Conservation (phyloP, 1,284 basidiomycete genomes). For the Earliella scabrosa region DNA sequence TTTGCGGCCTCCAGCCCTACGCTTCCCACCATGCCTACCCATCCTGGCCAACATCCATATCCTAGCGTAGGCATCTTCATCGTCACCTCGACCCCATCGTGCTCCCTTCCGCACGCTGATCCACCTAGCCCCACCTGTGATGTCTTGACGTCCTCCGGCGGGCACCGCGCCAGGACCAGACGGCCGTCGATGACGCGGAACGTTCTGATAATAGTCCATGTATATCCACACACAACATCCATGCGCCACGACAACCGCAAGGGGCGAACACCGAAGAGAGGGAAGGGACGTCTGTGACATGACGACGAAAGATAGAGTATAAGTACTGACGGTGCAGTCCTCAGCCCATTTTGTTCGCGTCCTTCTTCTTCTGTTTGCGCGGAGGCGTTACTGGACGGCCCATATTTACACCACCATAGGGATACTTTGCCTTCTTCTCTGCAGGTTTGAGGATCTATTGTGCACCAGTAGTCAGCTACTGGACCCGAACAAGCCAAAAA, state of each 20-base stretch:
- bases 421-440: slow-evolving; percentile 97
- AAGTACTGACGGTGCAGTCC: slow-evolving; percentile 35
- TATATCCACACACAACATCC: slow-evolving; percentile 27
- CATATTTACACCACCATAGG: slow-evolving; percentile 81
- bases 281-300: slow-evolving; percentile 32
- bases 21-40: background rate
- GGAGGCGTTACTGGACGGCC: slow-evolving; percentile 81
- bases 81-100: background rate
- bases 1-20: slow-evolving; percentile 19
- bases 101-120: slow-evolving; percentile 1
- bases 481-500: background rate
- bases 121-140: slow-evolving; percentile 20
- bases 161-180: slow-evolving; percentile 10
- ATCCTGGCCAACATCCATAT: background rate
- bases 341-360: slow-evolving; percentile 71
- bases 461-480: slow-evolving; percentile 35
- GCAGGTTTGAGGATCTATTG: slow-evolving; percentile 97
- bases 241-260: slow-evolving; percentile 21
- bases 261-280: slow-evolving; percentile 27
- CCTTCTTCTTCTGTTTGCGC: slow-evolving; percentile 87
- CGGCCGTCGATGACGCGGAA: slow-evolving; percentile 15
- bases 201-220: slow-evolving; percentile 22
- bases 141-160: slow-evolving; percentile 20
- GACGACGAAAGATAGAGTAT: slow-evolving; percentile 24
- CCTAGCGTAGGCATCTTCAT: background rate